Conservation (phyloP, 1,139 yeast species). For the Yamadazyma siamensis region DNA sequence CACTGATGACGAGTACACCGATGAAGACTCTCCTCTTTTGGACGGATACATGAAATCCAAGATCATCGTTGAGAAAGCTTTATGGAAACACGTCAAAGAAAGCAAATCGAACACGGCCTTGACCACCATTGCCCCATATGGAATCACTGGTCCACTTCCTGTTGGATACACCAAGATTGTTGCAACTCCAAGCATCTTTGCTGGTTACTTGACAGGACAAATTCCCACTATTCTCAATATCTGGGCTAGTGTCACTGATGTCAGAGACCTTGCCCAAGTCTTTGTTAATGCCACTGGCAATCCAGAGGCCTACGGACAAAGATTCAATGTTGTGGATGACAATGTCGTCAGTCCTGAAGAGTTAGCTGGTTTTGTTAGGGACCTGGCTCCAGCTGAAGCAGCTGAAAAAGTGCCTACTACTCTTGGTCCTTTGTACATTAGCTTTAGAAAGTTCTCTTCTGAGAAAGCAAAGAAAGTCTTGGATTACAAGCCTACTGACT, state of each 20-base stretch:
- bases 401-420: constrained; percentile 5
- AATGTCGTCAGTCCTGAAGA: neutral
- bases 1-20: constrained; percentile 8
- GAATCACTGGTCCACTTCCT: constrained; percentile 17
- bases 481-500: constrained; percentile 2
- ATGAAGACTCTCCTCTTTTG: constrained; percentile 4
- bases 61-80: constrained; percentile 13
- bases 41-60: constrained; percentile 15
- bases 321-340: constrained; percentile 9
- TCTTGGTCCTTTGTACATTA: constrained; percentile 1
- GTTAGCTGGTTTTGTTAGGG: neutral
- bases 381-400: constrained; percentile 3
- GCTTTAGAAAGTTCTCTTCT: constrained; percentile 1
- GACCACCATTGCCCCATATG: constrained; percentile 15
- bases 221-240: constrained; percentile 1
- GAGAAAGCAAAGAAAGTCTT: constrained; percentile 6
- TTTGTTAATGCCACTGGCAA: constrained; percentile 13
- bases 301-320: constrained; percentile 11
- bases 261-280: constrained; percentile 17
- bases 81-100: constrained; percentile 13
- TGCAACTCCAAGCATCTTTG: constrained; percentile 1
- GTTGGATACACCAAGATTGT: constrained; percentile 7
- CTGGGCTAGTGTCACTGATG: constrained; percentile 12
- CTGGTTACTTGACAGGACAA: constrained; percentile 1
- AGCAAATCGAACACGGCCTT: constrained; percentile 9